A percentile compares a stretch with the other conserved stretches of the same genome.
Conservation (phyloP, 2,329 filamentous ascomycete species). For the Fusarium begoniae region DNA sequence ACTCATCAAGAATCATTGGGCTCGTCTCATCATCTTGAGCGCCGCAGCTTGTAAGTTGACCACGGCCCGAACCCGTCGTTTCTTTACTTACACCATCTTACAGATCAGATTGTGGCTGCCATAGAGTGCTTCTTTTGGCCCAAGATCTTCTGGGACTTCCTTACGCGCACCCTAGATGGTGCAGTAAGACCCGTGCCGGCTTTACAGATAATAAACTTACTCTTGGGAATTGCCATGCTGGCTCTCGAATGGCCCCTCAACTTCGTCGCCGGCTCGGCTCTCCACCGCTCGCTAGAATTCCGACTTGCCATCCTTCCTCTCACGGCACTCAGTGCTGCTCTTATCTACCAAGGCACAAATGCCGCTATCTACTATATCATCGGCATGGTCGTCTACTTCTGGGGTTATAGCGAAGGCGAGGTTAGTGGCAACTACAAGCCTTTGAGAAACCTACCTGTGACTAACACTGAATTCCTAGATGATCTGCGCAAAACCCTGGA, state of each 20-base stretch:
- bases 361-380: slow-evolving; percentile 91
- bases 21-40: slow-evolving; percentile 89
- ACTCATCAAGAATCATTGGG: slow-evolving; percentile 99
- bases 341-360: slow-evolving; percentile 94
- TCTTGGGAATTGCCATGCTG: slow-evolving; percentile 80
- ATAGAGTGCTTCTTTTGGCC: slow-evolving; percentile 96
- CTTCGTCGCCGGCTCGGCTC: slow-evolving; percentile 76
- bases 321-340: slow-evolving; percentile 74
- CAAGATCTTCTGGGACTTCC: slow-evolving; percentile 98
- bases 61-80: neutral
- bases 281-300: slow-evolving; percentile 90
- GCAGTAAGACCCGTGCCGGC: slow-evolving; percentile 89
- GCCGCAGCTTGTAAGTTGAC: slow-evolving; percentile 75
- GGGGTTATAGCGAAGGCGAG: slow-evolving; percentile 97
- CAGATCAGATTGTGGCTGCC: slow-evolving; percentile 87
- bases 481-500: slow-evolving; percentile 76
- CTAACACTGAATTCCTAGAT: slow-evolving; percentile 56
- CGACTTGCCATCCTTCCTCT: slow-evolving; percentile 85
- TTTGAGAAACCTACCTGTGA: neutral
- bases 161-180: slow-evolving; percentile 87
- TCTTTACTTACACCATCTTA: slow-evolving; percentile 39
- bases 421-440: slow-evolving; percentile 59
- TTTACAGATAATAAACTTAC: slow-evolving; percentile 87
- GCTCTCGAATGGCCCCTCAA: slow-evolving; percentile 91
- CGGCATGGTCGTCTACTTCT: slow-evolving; percentile 89